Conservation (phyloP, 305 asterid genomes). For the Fraxinus greggii region DNA sequence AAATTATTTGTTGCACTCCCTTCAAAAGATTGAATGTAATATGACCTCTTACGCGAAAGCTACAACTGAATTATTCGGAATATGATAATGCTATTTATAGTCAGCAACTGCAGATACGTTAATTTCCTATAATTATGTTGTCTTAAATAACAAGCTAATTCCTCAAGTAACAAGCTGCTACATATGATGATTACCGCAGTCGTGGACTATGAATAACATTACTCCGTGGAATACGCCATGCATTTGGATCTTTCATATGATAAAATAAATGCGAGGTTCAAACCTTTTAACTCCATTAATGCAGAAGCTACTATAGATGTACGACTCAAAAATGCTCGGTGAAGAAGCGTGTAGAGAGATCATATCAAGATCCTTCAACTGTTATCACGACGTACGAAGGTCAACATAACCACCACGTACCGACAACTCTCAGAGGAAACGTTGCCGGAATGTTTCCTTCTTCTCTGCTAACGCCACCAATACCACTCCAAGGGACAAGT, state of each 20-base stretch:
- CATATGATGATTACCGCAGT: not conserved
- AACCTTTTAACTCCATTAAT: not conserved
- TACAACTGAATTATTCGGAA: not conserved
- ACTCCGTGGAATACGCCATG: not conserved
- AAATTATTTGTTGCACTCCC: not conserved
- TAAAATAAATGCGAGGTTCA: not conserved
- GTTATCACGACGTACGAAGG: slow-evolving; percentile 79
- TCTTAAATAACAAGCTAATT: not conserved
- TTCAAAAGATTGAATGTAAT: not conserved
- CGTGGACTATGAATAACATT: not conserved
- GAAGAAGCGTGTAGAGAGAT: slow-evolving; percentile 67
- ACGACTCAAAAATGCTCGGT: slow-evolving; percentile 65
- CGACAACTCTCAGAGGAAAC: slow-evolving; percentile 52
- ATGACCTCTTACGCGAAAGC: not conserved
- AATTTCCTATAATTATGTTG: not conserved
- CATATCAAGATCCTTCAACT: slow-evolving; percentile 55
- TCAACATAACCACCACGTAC: slow-evolving; percentile 67
- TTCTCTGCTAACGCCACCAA: not conserved
- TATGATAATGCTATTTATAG: no score
- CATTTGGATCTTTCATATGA: not conserved
- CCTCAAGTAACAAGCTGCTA: not conserved
- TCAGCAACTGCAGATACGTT: not conserved
- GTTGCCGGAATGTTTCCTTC: slow-evolving; percentile 39
- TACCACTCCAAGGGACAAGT: not conserved
- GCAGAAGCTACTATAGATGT: slow-evolving; percentile 76